Percentiles rank a stretch among this genome's conserved stretches.
Conservation (phyloP, 345 rosid genomes). For the Psidium friedrichsthalianum region DNA sequence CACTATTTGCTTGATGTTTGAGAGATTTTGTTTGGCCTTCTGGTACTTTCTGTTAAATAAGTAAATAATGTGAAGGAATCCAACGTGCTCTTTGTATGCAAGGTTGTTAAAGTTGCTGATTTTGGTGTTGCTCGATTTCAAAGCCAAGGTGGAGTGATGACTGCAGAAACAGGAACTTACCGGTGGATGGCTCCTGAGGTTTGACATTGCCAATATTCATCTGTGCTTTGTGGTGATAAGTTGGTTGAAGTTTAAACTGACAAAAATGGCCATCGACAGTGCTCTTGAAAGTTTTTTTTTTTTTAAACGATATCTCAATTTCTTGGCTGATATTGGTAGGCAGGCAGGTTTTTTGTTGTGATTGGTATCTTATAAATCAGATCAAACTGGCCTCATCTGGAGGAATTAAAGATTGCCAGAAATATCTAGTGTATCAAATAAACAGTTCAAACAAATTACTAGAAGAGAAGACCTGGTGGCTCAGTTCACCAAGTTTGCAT, state of each 20-base stretch:
- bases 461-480: background rate
- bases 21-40: background rate
- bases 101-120: constrained; percentile 77
- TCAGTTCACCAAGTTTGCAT: background rate
- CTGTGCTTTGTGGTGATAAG: background rate
- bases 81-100: constrained; percentile 5
- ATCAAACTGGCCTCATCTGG: background rate
- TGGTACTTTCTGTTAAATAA: background rate
- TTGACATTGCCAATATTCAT: constrained; percentile 6
- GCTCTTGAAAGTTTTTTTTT: background rate
- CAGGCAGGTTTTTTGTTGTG: background rate
- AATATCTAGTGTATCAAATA: background rate
- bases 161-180: constrained; percentile 79
- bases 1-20: background rate
- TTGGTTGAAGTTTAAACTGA: background rate
- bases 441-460: background rate
- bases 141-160: constrained; percentile 58
- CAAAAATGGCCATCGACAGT: background rate
- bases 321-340: background rate
- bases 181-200: constrained; percentile 96
- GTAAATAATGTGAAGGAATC: background rate
- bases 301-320: background rate
- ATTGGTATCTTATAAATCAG: background rate
- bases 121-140: constrained; percentile 78
- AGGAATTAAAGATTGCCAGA: background rate